A percentile compares a stretch with the other conserved stretches of the same genome.
Conservation (phyloP, 768 basidiomycete genomes). For the Rhodosporidiobolus sp. region DNA sequence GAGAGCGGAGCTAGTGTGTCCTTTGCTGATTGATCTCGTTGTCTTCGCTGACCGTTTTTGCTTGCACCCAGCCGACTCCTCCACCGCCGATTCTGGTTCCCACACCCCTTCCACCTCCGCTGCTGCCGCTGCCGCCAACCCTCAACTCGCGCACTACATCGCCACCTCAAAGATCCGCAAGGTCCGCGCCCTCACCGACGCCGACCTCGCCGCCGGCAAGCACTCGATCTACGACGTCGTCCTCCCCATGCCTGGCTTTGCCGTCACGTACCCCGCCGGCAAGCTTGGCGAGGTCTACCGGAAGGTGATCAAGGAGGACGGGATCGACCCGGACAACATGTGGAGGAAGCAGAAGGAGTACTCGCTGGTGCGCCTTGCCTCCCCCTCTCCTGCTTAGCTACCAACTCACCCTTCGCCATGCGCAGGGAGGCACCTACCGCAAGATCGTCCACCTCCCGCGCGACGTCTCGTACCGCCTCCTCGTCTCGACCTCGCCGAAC, state of each 20-base stretch:
- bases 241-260: slow-evolving; percentile 94
- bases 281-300: slow-evolving; percentile 78
- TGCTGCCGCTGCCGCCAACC: slow-evolving; percentile 10
- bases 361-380: slow-evolving; percentile 24
- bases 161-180: slow-evolving; percentile 46
- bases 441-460: slow-evolving; percentile 82
- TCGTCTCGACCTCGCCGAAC: slow-evolving; percentile 90
- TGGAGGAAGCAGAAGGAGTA: slow-evolving; percentile 74
- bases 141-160: slow-evolving; percentile 27
- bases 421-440: slow-evolving; percentile 84
- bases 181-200: slow-evolving; percentile 73
- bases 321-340: slow-evolving; percentile 85
- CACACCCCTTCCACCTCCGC: slow-evolving; percentile 1
- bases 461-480: slow-evolving; percentile 72
- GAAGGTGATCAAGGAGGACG: slow-evolving; percentile 77
- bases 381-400: neutral
- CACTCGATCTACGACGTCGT: slow-evolving; percentile 91
- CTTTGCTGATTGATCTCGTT: slow-evolving; percentile 23
- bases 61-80: neutral
- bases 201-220: slow-evolving; percentile 62
- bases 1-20: slow-evolving; percentile 43
- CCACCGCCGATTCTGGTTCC: neutral
- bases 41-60: too few species aligned
- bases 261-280: slow-evolving; percentile 88
- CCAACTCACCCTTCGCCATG: neutral